phyloP scores from a whole-genome alignment of 2,329 filamentous ascomycete species.

The Arthrobotrys entomopaga region DNA sequence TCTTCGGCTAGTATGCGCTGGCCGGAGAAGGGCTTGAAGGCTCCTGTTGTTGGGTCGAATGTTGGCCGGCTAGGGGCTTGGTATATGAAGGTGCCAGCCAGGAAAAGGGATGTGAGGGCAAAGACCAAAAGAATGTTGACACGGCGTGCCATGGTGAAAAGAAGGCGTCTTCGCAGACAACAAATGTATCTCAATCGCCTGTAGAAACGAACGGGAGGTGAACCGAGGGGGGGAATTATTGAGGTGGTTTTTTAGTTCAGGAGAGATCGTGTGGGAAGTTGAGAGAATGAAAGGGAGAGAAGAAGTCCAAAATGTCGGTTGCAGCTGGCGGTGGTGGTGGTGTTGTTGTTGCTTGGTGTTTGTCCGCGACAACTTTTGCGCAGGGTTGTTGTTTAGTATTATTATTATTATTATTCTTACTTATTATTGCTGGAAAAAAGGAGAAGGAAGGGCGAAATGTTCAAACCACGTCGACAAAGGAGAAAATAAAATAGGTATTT shows the following conservation, averaged over 20 bases:
- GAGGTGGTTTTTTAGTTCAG: background rate
- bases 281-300: background rate
- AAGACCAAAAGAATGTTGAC: slow-evolving; percentile 54
- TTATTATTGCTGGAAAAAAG: no score
- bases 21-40: slow-evolving; percentile 5
- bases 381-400: no score
- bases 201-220: background rate
- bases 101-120: slow-evolving; percentile 54
- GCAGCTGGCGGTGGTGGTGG: background rate
- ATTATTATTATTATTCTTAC: no score
- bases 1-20: slow-evolving; percentile 41
- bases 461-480: background rate
- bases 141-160: slow-evolving; percentile 56
- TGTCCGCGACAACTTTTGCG: background rate
- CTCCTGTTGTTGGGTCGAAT: slow-evolving; percentile 18
- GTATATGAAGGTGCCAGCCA: slow-evolving; percentile 55
- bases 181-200: slow-evolving; percentile 32
- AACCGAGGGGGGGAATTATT: background rate
- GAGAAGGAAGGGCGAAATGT: background rate
- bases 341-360: slow-evolving; percentile 4
- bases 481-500: background rate
- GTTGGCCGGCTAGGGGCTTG: slow-evolving; percentile 41
- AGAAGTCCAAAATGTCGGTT: background rate
- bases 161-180: slow-evolving; percentile 10
- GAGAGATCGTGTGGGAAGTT: background rate